Evolutionary conservation across 1,284 basidiomycete genomes (phyloP).

Genomic region (Microbotryum saponariae): DNA sequence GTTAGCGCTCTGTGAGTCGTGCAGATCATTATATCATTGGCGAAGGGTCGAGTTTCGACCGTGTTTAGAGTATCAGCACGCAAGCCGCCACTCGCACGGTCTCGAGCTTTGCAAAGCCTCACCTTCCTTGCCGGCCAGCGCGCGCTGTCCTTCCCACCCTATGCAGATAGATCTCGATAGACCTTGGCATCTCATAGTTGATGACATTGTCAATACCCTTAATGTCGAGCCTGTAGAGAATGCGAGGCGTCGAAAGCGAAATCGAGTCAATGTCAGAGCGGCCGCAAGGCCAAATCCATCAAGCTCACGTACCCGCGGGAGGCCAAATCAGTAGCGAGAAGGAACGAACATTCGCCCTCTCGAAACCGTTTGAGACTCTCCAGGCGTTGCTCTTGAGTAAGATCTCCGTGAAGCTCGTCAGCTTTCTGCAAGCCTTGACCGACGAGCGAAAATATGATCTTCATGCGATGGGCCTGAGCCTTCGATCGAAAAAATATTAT

Average conservation of each 20-base stretch:
- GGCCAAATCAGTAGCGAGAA: constrained; percentile 51
- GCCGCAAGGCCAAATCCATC: too few species aligned
- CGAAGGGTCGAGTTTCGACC: background rate
- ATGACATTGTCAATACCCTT: constrained; percentile 40
- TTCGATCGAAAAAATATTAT: constrained; percentile 95
- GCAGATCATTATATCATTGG: background rate
- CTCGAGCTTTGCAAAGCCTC: constrained; percentile 37
- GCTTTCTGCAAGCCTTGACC: constrained; percentile 58
- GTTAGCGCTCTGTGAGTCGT: constrained; percentile 68
- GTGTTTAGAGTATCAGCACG: too few species aligned
- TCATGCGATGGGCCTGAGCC: constrained; percentile 92
- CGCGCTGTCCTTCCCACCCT: constrained; percentile 94
- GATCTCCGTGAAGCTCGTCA: constrained; percentile 87
- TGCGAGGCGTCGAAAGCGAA: constrained; percentile 7
- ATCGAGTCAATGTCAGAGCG: background rate
- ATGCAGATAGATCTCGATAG: constrained; percentile 89
- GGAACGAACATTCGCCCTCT: constrained; percentile 72
- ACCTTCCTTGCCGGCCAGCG: constrained; percentile 86
- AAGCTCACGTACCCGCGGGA: constrained; percentile 28
- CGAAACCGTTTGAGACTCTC: constrained; percentile 78
- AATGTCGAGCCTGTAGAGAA: constrained; percentile 38
- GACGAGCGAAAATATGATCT: constrained; percentile 81
- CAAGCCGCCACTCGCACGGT: constrained; percentile 2
- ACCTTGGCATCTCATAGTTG: constrained; percentile 95
- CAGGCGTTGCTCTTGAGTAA: constrained; percentile 89